Conservation (phyloP, 805 yeast genomes). For the Kuraishia borneana region DNA sequence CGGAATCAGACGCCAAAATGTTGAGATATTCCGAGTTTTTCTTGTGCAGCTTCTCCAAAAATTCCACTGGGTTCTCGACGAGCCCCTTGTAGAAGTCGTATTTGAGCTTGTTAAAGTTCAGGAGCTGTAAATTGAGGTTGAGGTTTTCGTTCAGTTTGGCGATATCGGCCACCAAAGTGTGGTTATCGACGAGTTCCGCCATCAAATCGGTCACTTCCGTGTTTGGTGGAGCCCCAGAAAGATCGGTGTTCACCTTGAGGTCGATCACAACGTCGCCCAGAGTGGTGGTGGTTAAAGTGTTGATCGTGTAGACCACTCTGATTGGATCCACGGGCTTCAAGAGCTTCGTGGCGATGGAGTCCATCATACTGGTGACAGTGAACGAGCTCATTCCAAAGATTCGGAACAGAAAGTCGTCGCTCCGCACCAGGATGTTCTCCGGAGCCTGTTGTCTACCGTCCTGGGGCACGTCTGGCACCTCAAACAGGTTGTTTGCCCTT, state of each 20-base stretch:
- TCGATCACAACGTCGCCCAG: slow-evolving; percentile 76
- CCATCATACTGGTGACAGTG: slow-evolving; percentile 63
- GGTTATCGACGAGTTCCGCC: slow-evolving; percentile 30
- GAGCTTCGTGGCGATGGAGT: slow-evolving; percentile 54
- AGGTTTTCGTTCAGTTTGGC: slow-evolving; percentile 21
- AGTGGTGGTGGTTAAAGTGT: slow-evolving; percentile 68
- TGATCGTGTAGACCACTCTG: slow-evolving; percentile 59
- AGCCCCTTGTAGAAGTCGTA: slow-evolving; percentile 70
- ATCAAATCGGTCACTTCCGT: slow-evolving; percentile 30
- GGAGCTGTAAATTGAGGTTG: slow-evolving; percentile 36
- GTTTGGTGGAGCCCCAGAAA: slow-evolving; percentile 22
- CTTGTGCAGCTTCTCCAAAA: slow-evolving; percentile 62
- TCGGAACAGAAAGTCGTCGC: slow-evolving; percentile 32
- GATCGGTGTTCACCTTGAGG: slow-evolving; percentile 40
- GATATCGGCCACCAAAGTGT: slow-evolving; percentile 27
- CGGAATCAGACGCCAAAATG: slow-evolving; percentile 69
- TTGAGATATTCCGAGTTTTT: slow-evolving; percentile 79
- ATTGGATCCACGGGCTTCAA: slow-evolving; percentile 74
- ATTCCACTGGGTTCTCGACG: slow-evolving; percentile 65
- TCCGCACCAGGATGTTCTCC: slow-evolving; percentile 17
- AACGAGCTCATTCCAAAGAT: slow-evolving; percentile 41
- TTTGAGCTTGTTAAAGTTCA: slow-evolving; percentile 48
- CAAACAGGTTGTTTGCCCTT: slow-evolving; percentile 23
- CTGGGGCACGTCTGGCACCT: slow-evolving; percentile 11
- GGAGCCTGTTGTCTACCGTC: slow-evolving; percentile 8